A percentile compares a stretch with the other conserved stretches of the same genome.
Conservation (phyloP, 1,284 basidiomycete genomes). For the Agroathelia rolfsii region DNA sequence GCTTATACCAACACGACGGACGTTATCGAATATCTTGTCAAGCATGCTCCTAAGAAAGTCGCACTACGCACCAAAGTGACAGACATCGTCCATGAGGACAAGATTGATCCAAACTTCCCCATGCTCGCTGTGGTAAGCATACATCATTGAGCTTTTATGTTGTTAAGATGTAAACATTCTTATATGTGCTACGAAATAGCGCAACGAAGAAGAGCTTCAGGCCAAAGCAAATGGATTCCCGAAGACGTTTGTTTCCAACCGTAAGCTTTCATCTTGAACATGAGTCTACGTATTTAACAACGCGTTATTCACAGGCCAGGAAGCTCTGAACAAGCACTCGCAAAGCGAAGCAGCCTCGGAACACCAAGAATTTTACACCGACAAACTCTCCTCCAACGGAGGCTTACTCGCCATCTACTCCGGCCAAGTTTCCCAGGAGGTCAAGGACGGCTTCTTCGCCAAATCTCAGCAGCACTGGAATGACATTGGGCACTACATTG, state of each 20-base stretch:
- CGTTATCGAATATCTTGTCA: conserved; percentile 38
- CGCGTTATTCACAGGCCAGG: conserved; percentile 30
- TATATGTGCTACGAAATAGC: no score
- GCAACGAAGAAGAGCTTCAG: conserved; percentile 41
- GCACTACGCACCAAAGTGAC: conserved; percentile 29
- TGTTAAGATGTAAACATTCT: no score
- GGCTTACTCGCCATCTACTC: conserved; percentile 35
- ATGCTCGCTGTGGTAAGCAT: conserved; percentile 34
- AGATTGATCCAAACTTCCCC: conserved; percentile 51
- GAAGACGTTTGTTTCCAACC: conserved; percentile 31
- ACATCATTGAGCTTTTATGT: conserved; percentile 23
- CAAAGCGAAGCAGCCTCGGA: conserved; percentile 30
- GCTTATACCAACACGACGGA: conserved; percentile 37
- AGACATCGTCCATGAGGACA: conserved; percentile 39
- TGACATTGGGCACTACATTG: conserved; percentile 27
- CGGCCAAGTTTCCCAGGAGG: conserved; percentile 25
- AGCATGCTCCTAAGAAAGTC: conserved; percentile 31
- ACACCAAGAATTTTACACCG: conserved; percentile 42
- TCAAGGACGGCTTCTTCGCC: conserved; percentile 31
- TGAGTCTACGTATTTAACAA: no score
- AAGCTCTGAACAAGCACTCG: conserved; percentile 31
- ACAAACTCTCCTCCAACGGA: conserved; percentile 39
- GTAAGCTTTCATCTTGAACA: conserved; percentile 26
- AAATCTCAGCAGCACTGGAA: conserved; percentile 31
- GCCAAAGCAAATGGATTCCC: conserved; percentile 30